Base-by-base conservation (phyloP, 768 basidiomycete species). In the Dendrothele bispora region DNA sequence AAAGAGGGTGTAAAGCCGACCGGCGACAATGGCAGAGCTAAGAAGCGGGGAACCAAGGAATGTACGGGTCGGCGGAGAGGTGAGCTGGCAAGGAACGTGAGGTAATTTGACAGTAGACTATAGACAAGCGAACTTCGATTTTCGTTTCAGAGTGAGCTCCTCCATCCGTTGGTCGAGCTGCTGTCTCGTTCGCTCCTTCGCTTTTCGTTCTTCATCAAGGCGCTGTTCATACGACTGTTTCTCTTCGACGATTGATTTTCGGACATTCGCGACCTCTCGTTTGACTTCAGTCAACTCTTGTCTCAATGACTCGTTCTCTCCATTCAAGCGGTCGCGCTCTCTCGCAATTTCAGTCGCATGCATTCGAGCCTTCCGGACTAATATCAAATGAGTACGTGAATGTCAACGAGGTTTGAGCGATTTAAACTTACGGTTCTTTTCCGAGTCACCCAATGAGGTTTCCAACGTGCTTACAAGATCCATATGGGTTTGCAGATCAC, bases 291-390 rank as follows among this genome's bases (percentile, higher is more conserved):
- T 68, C 21, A 95, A 77, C 65, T 95, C 90, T 47, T 65, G 77
- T 39, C 86, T 82, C 24, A 94, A 76, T 26, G 73, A 61, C 27
- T 85, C 83, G 48, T 88, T 67, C 65, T 90, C 84, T 36, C 65
- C 59, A 50, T 71, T 84, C 46, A 90, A 72, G 30, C 77, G 76
- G 65, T 95, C 93, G 37, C 93, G 83, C 66, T 95, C 93, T 41
- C 88, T 79, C 8, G 87, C 88, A 30, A 94, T 70, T 60, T 95
- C 93, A 46, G 88, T 91, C 17, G 91, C 90, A 63, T 95, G 93
- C 83, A 92, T 86, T 29, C 93, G 89, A 5, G 92, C 88, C 68
- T 95, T 95, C 51, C 94, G 89, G 46, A 95, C 90, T 93, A 58
- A 27, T 46, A 25, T 26, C 35, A 39, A 40, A 46, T 32, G 10